Conservation (phyloP, 306 rosid species). For the Dalbergia cochinchinensis region DNA sequence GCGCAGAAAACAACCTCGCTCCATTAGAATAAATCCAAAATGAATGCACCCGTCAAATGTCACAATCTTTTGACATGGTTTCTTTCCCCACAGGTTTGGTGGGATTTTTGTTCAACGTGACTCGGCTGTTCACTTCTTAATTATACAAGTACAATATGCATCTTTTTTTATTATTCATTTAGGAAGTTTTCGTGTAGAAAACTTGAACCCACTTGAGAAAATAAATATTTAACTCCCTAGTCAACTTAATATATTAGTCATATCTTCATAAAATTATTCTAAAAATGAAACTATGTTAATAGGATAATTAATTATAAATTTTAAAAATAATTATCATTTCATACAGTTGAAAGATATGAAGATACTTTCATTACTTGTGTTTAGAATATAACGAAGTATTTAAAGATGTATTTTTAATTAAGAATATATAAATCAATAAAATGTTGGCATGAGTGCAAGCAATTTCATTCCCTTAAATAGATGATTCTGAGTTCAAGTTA, state of each 20-base stretch:
- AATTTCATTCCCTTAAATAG: no score
- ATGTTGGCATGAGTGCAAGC: no score
- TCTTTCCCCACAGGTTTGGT: background rate
- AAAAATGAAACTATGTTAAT: background rate
- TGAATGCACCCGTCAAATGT: background rate
- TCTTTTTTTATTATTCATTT: background rate
- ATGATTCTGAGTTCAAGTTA: no score
- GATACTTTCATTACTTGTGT: background rate
- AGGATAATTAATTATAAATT: no score
- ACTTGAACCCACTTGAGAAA: background rate
- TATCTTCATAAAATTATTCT: background rate
- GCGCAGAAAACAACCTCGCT: background rate
- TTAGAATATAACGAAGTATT: no score
- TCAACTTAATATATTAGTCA: no score
- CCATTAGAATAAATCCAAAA: conserved; percentile 1
- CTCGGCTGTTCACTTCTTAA: background rate
- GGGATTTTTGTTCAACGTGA: background rate
- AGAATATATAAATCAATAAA: no score
- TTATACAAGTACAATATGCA: background rate
- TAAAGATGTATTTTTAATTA: no score
- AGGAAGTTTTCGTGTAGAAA: background rate
- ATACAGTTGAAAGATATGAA: background rate
- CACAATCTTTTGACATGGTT: background rate
- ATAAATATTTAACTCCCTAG: no score
- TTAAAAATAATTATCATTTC: no score